Evolutionary conservation across 805 yeast genomes (phyloP).

Genomic region (Wickerhamomyces silvicola): DNA sequence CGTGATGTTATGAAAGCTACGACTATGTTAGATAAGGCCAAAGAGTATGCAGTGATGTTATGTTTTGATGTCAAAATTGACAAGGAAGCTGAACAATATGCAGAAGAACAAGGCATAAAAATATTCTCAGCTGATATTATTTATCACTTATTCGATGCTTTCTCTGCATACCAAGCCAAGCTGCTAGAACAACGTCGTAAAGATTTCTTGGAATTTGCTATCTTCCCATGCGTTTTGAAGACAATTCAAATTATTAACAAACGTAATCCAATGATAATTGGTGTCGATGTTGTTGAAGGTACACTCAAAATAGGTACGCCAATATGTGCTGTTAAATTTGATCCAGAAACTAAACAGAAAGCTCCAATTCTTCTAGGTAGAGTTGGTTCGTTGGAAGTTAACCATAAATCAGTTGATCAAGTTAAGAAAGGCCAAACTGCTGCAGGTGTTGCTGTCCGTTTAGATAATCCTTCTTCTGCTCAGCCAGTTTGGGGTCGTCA

Average conservation of each 20-base stretch:
- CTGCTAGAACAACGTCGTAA: conserved; percentile 85
- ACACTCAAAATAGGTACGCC: conserved; percentile 88
- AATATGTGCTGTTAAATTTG: conserved; percentile 84
- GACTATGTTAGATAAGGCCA: conserved; percentile 94
- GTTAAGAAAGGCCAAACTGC: conserved; percentile 93
- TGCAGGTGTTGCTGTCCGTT: conserved; percentile 98
- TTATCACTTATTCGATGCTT: conserved; percentile 92
- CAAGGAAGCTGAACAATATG: conserved; percentile 97
- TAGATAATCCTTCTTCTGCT: conserved; percentile 85
- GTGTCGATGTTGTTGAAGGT: conserved; percentile 96
- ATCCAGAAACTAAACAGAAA: conserved; percentile 76
- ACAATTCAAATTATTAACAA: conserved; percentile 95
- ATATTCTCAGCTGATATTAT: conserved; percentile 95
- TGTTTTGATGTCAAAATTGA: conserved; percentile 97
- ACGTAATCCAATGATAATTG: conserved; percentile 98
- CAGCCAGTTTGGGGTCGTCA: conserved; percentile 99
- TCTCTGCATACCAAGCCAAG: conserved; percentile 85
- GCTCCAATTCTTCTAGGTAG: conserved; percentile 71
- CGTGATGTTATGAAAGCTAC: conserved; percentile 98
- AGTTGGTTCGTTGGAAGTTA: conserved; percentile 90
- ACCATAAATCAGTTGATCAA: conserved; percentile 72
- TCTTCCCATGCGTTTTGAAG: conserved; percentile 91
- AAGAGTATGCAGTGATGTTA: conserved; percentile 93
- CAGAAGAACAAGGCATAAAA: conserved; percentile 85
- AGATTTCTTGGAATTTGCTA: conserved; percentile 82